phyloP scores from a whole-genome alignment of 192 early-diverging fungal species.

The Rhizophlyctis rosea region DNA sequence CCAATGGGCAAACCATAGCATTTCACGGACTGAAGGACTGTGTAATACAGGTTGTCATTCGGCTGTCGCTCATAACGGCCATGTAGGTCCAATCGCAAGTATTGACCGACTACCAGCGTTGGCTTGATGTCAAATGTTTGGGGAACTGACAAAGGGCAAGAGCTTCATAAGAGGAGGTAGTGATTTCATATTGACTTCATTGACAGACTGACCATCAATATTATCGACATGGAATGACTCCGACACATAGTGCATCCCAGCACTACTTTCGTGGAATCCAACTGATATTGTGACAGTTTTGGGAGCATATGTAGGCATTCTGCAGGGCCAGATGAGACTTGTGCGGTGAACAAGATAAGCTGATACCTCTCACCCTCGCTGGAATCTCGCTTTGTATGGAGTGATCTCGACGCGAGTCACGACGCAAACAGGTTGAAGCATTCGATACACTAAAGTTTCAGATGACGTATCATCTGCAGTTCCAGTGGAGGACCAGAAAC shows the following conservation, averaged over 20 bases:
- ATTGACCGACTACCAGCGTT: slow-evolving; percentile 7
- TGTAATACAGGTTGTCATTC: slow-evolving; percentile 15
- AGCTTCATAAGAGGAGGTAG: neutral
- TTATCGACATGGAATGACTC: slow-evolving; percentile 1
- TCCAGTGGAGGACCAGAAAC: too few relatives aligned
- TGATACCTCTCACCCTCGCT: slow-evolving; percentile 7
- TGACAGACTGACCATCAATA: neutral
- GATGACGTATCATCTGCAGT: too few relatives aligned
- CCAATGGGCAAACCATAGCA: slow-evolving; percentile 12
- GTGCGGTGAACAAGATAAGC: neutral
- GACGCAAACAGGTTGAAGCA: too few relatives aligned
- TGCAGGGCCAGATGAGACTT: neutral
- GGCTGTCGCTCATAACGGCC: slow-evolving; percentile 14
- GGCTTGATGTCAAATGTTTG: slow-evolving; percentile 2
- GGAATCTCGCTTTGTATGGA: slow-evolving; percentile 22
- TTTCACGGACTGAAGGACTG: slow-evolving; percentile 8
- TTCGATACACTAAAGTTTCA: too few relatives aligned
- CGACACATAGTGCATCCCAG: slow-evolving; percentile 13
- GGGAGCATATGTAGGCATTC: slow-evolving; percentile 25
- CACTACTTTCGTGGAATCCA: slow-evolving; percentile 5
- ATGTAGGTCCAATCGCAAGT: slow-evolving; percentile 2
- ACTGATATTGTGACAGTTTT: neutral
- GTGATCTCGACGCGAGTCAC: slow-evolving; percentile 1
- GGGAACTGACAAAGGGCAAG: neutral
- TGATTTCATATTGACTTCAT: neutral